Conservation (phyloP, 2,329 filamentous ascomycete genomes). For the Xylariomycetidae sp. region DNA sequence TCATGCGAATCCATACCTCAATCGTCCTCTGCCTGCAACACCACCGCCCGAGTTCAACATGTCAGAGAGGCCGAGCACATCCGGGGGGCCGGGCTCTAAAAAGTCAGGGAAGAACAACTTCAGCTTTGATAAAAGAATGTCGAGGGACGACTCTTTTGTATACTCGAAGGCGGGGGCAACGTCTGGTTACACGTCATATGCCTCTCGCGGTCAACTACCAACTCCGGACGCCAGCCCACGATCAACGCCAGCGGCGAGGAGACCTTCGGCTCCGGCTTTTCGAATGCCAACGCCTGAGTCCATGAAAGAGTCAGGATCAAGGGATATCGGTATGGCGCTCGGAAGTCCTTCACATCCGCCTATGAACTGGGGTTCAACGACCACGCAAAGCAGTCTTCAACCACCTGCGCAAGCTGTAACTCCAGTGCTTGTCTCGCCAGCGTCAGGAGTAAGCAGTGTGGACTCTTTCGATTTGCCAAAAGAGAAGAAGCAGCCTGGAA, state of each 20-base stretch:
- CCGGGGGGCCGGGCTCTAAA: conserved; percentile 29
- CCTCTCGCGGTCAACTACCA: conserved; percentile 35
- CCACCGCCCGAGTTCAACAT: conserved; percentile 20
- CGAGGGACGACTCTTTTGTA: conserved; percentile 39
- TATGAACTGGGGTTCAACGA: conserved; percentile 17
- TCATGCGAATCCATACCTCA: conserved; percentile 18
- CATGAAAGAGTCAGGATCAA: conserved; percentile 34
- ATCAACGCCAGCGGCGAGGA: conserved; percentile 23
- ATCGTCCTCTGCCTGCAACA: conserved; percentile 20
- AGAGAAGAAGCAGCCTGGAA: conserved; percentile 46
- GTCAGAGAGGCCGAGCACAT: conserved; percentile 37
- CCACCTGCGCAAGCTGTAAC: conserved; percentile 10
- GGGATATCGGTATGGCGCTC: conserved; percentile 66
- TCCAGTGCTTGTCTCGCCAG: conserved; percentile 13
- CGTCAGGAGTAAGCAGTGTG: conserved; percentile 15
- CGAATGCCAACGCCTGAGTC: conserved; percentile 41
- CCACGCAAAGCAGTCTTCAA: conserved; percentile 10
- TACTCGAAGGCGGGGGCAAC: conserved; percentile 25
- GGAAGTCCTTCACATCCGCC: conserved; percentile 59
- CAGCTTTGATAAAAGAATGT: conserved; percentile 38
- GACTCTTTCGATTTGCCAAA: conserved; percentile 20
- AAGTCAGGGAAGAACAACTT: conserved; percentile 22
- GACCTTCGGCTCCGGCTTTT: conserved; percentile 27
- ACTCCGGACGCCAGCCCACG: conserved; percentile 39
- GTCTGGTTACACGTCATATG: conserved; percentile 33